Conservation (phyloP, 2,329 filamentous ascomycete species). For the Reticulascus tulasneorum region DNA sequence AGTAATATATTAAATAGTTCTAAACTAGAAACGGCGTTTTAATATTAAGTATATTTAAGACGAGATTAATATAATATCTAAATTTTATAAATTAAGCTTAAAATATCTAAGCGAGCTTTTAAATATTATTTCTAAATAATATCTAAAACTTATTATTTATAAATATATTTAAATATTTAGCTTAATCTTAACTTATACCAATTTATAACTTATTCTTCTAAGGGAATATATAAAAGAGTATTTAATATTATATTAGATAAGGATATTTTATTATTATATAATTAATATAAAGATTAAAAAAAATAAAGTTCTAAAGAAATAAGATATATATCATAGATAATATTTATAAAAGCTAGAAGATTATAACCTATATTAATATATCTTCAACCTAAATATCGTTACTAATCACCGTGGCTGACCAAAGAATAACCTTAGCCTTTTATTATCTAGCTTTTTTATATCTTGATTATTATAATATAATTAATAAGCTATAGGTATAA, state of each 20-base stretch:
- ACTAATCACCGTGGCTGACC: background rate
- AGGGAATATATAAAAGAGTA: background rate
- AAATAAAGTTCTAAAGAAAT: background rate
- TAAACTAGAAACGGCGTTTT: too few relatives aligned
- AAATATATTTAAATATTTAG: background rate
- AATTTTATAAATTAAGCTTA: background rate
- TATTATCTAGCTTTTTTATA: background rate
- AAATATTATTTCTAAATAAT: too few relatives aligned
- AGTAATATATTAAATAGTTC: too few relatives aligned
- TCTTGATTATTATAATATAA: background rate
- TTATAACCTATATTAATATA: conserved; percentile 1
- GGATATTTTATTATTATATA: background rate
- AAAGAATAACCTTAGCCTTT: background rate
- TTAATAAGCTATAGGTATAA: too few relatives aligned
- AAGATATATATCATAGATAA: background rate
- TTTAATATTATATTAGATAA: background rate
- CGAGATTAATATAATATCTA: background rate
- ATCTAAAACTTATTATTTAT: background rate
- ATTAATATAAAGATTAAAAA: background rate
- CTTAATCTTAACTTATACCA: background rate
- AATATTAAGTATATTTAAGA: background rate
- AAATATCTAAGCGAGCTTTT: too few relatives aligned
- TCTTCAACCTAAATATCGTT: background rate
- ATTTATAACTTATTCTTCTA: too few relatives aligned
- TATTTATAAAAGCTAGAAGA: background rate